Percentiles rank a stretch among this genome's conserved stretches.
These are phyloP conservation scores for Colletotrichum tamarilloi DNA, from an alignment of 2,329 filamentous ascomycete species.

Conservation along the genomic window DNA sequence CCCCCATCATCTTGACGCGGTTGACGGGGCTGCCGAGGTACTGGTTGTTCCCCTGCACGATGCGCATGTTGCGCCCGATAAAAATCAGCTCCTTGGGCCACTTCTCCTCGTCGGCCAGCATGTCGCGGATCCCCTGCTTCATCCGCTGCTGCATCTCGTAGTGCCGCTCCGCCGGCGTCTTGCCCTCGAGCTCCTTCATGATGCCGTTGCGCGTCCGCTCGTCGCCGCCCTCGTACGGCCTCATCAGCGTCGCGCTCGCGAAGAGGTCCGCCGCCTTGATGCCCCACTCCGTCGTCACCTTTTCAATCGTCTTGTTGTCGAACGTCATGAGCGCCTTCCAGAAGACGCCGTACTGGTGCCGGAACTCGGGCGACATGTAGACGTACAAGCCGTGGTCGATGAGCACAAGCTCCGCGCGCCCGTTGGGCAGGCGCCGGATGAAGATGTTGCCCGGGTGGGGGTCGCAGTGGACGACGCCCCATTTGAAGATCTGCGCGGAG, in stretches of 20 bases:
- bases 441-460: slow-evolving; percentile 98
- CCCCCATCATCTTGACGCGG: slow-evolving; percentile 91
- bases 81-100: slow-evolving; percentile 94
- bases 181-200: slow-evolving; percentile 71
- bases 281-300: slow-evolving; percentile 84
- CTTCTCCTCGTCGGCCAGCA: slow-evolving; percentile 86
- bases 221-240: slow-evolving; percentile 90
- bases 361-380: slow-evolving; percentile 85
- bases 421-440: slow-evolving; percentile 84
- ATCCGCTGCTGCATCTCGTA: slow-evolving; percentile 91
- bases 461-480: slow-evolving; percentile 95
- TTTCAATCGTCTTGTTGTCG: slow-evolving; percentile 82
- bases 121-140: slow-evolving; percentile 73
- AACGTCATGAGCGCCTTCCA: slow-evolving; percentile 96
- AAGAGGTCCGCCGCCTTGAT: slow-evolving; percentile 91
- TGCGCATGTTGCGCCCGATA: slow-evolving; percentile 90
- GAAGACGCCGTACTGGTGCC: slow-evolving; percentile 87
- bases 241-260: slow-evolving; percentile 88
- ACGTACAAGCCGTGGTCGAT: slow-evolving; percentile 99
- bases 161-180: slow-evolving; percentile 76
- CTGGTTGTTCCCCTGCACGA: slow-evolving; percentile 94
- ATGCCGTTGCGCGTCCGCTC: slow-evolving; percentile 71
- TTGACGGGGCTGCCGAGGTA: slow-evolving; percentile 91
- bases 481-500: slow-evolving; percentile 97
- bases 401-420: slow-evolving; percentile 89